Conservation (phyloP, 129 eudicot genomes). For the Chrysanthemum seticuspe region DNA sequence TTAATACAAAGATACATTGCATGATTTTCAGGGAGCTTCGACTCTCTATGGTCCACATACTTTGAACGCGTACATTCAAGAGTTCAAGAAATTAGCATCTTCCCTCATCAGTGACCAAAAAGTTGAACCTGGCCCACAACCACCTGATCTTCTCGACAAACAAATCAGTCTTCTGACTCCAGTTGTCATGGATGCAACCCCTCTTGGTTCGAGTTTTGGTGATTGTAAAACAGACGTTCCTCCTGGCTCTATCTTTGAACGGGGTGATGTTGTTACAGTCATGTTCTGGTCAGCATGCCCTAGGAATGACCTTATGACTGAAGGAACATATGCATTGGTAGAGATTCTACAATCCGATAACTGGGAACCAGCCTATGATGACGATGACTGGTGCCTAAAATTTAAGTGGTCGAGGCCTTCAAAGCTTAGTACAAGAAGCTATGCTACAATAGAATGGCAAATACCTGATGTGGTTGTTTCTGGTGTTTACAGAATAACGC, state of each 20-base stretch:
- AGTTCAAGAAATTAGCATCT: constrained; percentile 45
- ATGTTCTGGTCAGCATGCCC: constrained; percentile 63
- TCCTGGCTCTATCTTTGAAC: constrained; percentile 35
- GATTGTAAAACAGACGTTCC: constrained; percentile 43
- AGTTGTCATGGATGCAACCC: constrained; percentile 47
- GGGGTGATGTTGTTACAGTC: constrained; percentile 41
- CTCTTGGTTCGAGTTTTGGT: constrained; percentile 44
- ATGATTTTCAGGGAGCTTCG: constrained; percentile 50
- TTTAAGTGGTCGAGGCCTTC: constrained; percentile 57
- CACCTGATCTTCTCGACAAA: constrained; percentile 50
- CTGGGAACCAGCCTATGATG: constrained; percentile 52
- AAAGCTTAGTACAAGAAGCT: constrained; percentile 48
- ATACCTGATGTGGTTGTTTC: constrained; percentile 40
- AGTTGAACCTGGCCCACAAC: constrained; percentile 46
- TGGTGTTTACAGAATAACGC: constrained; percentile 54
- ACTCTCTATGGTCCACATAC: constrained; percentile 66
- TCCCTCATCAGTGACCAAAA: constrained; percentile 32
- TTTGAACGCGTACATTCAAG: constrained; percentile 51
- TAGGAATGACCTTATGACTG: constrained; percentile 60
- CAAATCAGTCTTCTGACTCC: constrained; percentile 57
- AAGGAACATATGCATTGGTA: constrained; percentile 53
- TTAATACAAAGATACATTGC: background rate
- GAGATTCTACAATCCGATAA: constrained; percentile 35
- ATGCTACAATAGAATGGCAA: constrained; percentile 55
- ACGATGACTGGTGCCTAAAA: constrained; percentile 51